Base-by-base conservation (phyloP, 352 stramenopile species). In the Pythium brassicae region DNA sequence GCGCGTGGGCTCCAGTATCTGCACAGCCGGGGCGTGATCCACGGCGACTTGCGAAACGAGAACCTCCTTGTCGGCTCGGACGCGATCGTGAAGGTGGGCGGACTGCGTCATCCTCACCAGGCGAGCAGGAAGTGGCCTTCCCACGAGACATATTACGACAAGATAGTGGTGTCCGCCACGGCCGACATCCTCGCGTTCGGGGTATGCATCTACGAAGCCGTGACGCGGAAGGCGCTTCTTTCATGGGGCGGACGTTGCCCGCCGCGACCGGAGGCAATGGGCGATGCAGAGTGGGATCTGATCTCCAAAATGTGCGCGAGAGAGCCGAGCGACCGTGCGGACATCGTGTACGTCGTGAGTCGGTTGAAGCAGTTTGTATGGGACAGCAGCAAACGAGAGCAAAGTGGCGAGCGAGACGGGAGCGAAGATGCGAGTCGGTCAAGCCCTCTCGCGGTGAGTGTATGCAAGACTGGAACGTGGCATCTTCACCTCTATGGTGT, bases 131-230 rank as follows among this genome's bases (percentile, higher is more conserved):
- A n/a, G 34, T 25, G 22, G 20, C 7, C 25, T 19, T 58, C 6
- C 27, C 63, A 10, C 14, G 15, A 3, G 51, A 20, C 7, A 10
- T 17, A 54, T 6, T 37, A 8, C 1, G 43, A 63, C 10, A 55
- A 54, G 4, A 12, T 25, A 5, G 6, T 54, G 19, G 5, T 14
- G 5, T 32, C 47, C 17, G 23, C 56, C 15, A 56, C 42, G 12
- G 68, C 57, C 12, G 65, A 76, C 22, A 42, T 72, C 19, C 72
- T 64, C 12, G 71, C 68, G 45, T 64, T 72, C 26, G 65, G 62
- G 0, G 65, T 69, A 50, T 67, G 57, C 37, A 55, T 72, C 19
- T 26, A 39, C 23, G 50, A 64, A 55, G 57, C 57, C 2, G 17
- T 56, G 55, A 42, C 42, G n/a, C 15, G 10, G 15, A 7, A 56